Evolutionary conservation across 2,329 filamentous ascomycete species (phyloP).

Genomic region (Coniochaeta prunicola): DNA sequence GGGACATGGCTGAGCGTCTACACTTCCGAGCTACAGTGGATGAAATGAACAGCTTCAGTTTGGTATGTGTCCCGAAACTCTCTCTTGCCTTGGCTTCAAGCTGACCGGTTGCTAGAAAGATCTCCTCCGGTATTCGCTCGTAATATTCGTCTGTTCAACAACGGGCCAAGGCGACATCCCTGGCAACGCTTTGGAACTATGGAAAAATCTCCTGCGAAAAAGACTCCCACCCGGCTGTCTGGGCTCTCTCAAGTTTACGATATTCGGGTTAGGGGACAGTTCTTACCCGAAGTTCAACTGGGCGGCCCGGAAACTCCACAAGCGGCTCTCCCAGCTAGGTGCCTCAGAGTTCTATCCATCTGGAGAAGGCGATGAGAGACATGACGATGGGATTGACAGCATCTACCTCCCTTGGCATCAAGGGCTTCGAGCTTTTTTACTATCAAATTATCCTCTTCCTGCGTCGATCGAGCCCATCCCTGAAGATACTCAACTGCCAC

Average conservation of each 20-base stretch:
- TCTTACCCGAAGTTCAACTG: constrained; percentile 96
- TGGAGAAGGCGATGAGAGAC: constrained; percentile 89
- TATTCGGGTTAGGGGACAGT: constrained; percentile 89
- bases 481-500: constrained; percentile 64
- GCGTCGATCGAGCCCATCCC: constrained; percentile 62
- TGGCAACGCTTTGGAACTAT: constrained; percentile 72
- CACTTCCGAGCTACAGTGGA: constrained; percentile 70
- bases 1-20: constrained; percentile 64
- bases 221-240: constrained; percentile 68
- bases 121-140: constrained; percentile 45
- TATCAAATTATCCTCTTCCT: constrained; percentile 63
- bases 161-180: constrained; percentile 94
- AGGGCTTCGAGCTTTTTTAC: constrained; percentile 57
- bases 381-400: constrained; percentile 86
- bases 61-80: constrained; percentile 47
- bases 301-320: constrained; percentile 81
- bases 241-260: constrained; percentile 63
- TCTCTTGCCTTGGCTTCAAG: constrained; percentile 11
- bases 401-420: constrained; percentile 73
- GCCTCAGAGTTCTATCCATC: constrained; percentile 67
- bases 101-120: constrained; percentile 27
- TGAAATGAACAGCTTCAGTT: constrained; percentile 68
- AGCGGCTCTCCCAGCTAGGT: constrained; percentile 76
- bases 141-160: constrained; percentile 81
- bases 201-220: constrained; percentile 76